Evolutionary conservation across 2,329 filamentous ascomycete species (phyloP).

Genomic region (Exophiala sideris): DNA sequence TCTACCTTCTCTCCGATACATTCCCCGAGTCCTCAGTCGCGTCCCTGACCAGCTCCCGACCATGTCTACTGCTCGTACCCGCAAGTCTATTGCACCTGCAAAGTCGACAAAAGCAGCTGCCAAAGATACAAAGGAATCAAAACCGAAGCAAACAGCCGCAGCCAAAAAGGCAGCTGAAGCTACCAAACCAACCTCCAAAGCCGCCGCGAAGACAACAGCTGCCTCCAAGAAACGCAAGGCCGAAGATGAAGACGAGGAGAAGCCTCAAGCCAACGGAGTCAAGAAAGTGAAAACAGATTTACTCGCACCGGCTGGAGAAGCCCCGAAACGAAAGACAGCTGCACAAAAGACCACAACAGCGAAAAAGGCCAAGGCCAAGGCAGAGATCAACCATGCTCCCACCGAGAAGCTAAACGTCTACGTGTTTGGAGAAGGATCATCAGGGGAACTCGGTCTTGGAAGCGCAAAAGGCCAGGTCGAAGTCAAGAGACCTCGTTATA

Average conservation of each 20-base stretch:
- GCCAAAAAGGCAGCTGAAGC: slow-evolving; percentile 12
- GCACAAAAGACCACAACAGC: slow-evolving; percentile 14
- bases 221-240: slow-evolving; percentile 24
- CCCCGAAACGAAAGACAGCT: slow-evolving; percentile 4
- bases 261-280: slow-evolving; percentile 17
- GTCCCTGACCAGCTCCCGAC: not conserved
- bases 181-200: slow-evolving; percentile 1
- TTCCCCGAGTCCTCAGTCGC: slow-evolving; percentile 4
- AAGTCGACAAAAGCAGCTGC: slow-evolving; percentile 12
- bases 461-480: slow-evolving; percentile 60
- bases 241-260: slow-evolving; percentile 20
- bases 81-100: slow-evolving; percentile 13
- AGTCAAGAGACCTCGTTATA: slow-evolving; percentile 68
- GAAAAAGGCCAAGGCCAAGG: slow-evolving; percentile 20
- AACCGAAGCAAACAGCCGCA: not conserved
- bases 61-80: slow-evolving; percentile 21
- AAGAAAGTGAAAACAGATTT: slow-evolving; percentile 15
- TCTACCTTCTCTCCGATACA: not conserved
- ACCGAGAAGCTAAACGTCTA: slow-evolving; percentile 63
- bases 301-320: not conserved
- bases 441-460: slow-evolving; percentile 75
- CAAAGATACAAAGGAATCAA: slow-evolving; percentile 12
- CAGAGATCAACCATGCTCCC: slow-evolving; percentile 62
- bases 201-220: slow-evolving; percentile 10
- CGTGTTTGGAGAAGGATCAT: slow-evolving; percentile 72